phyloP scores from a whole-genome alignment of 495 filamentous ascomycete genomes.

The Neurospora sp. region DNA sequence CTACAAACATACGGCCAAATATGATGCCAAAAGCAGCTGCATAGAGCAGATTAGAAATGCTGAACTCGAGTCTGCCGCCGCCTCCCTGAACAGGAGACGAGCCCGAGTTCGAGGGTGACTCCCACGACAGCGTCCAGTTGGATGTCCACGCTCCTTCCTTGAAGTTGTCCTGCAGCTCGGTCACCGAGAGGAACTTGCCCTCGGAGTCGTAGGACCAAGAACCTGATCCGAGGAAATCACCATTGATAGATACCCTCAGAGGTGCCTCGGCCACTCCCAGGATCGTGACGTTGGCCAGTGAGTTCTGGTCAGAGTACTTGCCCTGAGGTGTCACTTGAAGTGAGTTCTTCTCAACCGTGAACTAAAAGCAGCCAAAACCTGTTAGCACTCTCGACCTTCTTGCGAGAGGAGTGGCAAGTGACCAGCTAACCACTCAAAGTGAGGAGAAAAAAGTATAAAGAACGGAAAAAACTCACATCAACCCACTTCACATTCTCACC shows the following conservation, averaged over 20 bases:
- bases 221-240: conserved; percentile 24
- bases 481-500: conserved; percentile 44
- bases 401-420: not conserved
- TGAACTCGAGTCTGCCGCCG: not conserved
- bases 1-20: not conserved
- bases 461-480: conserved; percentile 27
- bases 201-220: conserved; percentile 38
- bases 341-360: conserved; percentile 35
- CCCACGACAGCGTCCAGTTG: conserved; percentile 16
- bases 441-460: not conserved
- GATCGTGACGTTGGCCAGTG: conserved; percentile 56
- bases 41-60: not conserved
- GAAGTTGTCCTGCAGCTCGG: conserved; percentile 7
- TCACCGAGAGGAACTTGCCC: conserved; percentile 5
- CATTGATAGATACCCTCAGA: conserved; percentile 42
- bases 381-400: not conserved
- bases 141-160: conserved; percentile 13
- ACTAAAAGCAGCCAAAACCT: conserved; percentile 22
- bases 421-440: not conserved
- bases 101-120: not conserved
- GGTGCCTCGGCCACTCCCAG: conserved; percentile 45
- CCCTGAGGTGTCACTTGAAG: conserved; percentile 42
- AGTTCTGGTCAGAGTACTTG: conserved; percentile 48
- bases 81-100: not conserved
- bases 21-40: not conserved